Evolutionary conservation across 305 asterid genomes (phyloP), one percentile per base, ranked within the genome.

Genomic region (Coffea humblotiana): DNA sequence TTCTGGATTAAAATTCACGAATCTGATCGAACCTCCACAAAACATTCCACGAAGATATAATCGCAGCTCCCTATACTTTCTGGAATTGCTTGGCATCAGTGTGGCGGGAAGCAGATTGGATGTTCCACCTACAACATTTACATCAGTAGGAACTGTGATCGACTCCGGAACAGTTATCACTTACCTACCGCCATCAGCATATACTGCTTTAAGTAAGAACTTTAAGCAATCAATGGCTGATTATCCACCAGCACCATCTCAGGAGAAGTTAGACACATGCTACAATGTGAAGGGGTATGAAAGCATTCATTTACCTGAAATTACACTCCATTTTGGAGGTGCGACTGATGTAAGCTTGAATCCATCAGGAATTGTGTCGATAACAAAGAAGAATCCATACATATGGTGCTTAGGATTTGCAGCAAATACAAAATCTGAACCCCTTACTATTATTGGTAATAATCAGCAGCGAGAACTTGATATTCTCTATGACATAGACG

Each of bases 21-120:
- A 66, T 13, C 25, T 82, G 63, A 11, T 77, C 12, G 32, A 35
- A 15, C 69, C 69, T 40, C 7, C 18, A 2, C 27, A 12, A 15
- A 16, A 2, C 16, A 12, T 74, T 13, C 7, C 52, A 12, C 1
- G 0, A 35, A 4, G 8, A 5, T 2, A 0, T 6, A 0, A 15
- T 32, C n/a, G n/a, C n/a, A n/a, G n/a, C n/a, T n/a, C n/a, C n/a
- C 40, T 54, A 19, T 77, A 65, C 37, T 47, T 72, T 5, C 6
- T 78, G 18, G 64, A 66, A 69, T 51, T 82, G 19, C 27, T 77
- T 2, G 82, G 76, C 32, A 56, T 82, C 29, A 77, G 79, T 47
- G 76, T 82, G 43, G 77, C 40, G 37, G 76, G 76, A 13, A 54
- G 10, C 6, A 19, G 60, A 60, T 49, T 77, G 18, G 47, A n/a